A percentile compares a stretch with the other conserved stretches of the same genome.
phyloP scores from a whole-genome alignment of 2,329 filamentous ascomycete species.

The Neopestalotiopsis rosae region DNA sequence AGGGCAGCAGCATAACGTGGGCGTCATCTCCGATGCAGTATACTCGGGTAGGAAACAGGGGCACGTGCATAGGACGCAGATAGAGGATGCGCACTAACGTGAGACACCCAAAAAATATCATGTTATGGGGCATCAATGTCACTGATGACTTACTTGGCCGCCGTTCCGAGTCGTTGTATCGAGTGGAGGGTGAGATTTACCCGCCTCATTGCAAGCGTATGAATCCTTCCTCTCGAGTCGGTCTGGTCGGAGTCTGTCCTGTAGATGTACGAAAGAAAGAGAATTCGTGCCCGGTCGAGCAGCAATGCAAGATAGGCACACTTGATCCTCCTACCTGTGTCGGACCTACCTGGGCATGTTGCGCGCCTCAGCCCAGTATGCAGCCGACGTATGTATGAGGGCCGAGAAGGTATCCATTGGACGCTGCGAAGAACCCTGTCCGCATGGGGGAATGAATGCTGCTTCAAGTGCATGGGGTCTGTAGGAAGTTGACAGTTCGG shows the following conservation, averaged over 20 bases:
- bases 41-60: not conserved
- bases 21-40: not conserved
- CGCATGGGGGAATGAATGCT: not conserved
- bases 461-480: not conserved
- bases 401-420: not conserved
- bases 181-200: not conserved
- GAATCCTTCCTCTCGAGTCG: not conserved
- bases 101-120: not conserved
- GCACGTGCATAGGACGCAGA: not conserved
- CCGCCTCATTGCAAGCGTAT: not conserved
- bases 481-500: not conserved
- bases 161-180: not conserved
- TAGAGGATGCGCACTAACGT: not conserved
- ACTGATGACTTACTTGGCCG: not conserved
- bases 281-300: not conserved
- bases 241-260: not conserved
- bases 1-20: slow-evolving; percentile 1
- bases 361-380: slow-evolving; percentile 9
- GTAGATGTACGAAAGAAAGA: no score
- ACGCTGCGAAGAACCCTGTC: not conserved
- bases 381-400: slow-evolving; percentile 1
- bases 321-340: not conserved
- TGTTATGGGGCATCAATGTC: slow-evolving; percentile 3
- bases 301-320: not conserved
- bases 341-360: not conserved